Percentiles rank a stretch among this genome's conserved stretches.
Evolutionary conservation across 2,329 filamentous ascomycete genomes (phyloP).

Genomic region (Scedosporium boydii): DNA sequence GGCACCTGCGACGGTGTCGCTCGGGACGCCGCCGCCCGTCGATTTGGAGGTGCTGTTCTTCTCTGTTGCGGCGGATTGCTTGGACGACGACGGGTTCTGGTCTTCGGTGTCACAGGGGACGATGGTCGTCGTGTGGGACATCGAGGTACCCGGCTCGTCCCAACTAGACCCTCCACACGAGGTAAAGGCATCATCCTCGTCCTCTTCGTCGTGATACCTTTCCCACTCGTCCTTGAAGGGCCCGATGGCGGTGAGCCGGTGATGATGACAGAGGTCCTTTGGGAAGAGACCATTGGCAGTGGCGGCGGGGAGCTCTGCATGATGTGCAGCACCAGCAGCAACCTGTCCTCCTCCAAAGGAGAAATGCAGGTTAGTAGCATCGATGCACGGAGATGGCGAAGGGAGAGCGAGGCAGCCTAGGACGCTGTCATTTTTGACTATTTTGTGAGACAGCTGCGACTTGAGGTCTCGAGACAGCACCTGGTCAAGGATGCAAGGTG

Average conservation of each 20-base stretch:
- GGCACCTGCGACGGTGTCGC: not conserved
- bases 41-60: conserved; percentile 1
- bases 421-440: not conserved
- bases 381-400: not conserved
- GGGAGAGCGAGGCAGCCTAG: not conserved
- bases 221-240: not conserved
- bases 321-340: not conserved
- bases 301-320: not conserved
- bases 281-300: not conserved
- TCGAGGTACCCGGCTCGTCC: not conserved
- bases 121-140: not conserved
- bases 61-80: not conserved
- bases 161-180: not conserved
- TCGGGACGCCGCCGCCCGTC: not conserved
- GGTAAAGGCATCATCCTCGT: not conserved
- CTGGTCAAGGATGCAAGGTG: not conserved
- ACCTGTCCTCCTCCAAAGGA: not conserved
- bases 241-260: too few relatives aligned
- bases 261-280: too few relatives aligned
- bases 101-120: conserved; percentile 5
- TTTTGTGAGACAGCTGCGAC: not conserved
- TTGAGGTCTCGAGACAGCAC: not conserved
- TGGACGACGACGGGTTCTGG: conserved; percentile 1
- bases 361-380: not conserved
- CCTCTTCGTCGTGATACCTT: not conserved